Base-by-base conservation (phyloP, 129 eudicot species). In the Artemisia annua region DNA sequence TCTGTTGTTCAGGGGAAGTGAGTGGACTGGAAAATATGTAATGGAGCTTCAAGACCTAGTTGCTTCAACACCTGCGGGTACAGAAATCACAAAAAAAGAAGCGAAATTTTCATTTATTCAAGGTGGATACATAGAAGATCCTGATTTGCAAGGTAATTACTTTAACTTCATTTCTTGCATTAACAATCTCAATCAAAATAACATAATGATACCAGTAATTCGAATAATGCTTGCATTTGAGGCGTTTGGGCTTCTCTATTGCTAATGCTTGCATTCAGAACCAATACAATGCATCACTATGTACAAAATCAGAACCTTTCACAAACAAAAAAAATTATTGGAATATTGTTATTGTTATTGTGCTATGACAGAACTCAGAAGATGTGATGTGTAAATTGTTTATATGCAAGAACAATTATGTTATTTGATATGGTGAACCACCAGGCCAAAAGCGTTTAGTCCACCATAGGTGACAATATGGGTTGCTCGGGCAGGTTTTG, bases 111-210 rank as follows among this genome's bases (percentile, higher is more conserved):
- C 98, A 5, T 94, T 94, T 70, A 26, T 94, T 73, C 78, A 81
- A 15, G 98, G 98, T 77, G 89, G 89, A 66, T 94, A 94, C 75
- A 90, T 90, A 18, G 92, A 90, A 84, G 92, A 93, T 83, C 64
- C 67, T 75, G 89, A 85, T 57, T 72, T 69, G 19, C 85, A 81
- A 86, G 98, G 98, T 89, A 77, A 59, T 46, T n/a, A n/a, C n/a
- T n/a, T n/a, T n/a, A n/a, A n/a, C n/a, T 44, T 67, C 18, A 16
- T 16, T 48, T 56, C 46, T 57, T 60, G 69, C 69, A n/a, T 48
- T 72, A 13, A 48, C 30, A 12, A 48, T 46, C 12, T 58, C 64
- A 7, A 60, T 14, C 7, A 60, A 13, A n/a, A 24, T 60, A 32
- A 24, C 63, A 22, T 39, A 39, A 39, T 58, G 32, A 19, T 57